Conservation (phyloP, 2,329 filamentous ascomycete genomes). For the Penicillium sp. region DNA sequence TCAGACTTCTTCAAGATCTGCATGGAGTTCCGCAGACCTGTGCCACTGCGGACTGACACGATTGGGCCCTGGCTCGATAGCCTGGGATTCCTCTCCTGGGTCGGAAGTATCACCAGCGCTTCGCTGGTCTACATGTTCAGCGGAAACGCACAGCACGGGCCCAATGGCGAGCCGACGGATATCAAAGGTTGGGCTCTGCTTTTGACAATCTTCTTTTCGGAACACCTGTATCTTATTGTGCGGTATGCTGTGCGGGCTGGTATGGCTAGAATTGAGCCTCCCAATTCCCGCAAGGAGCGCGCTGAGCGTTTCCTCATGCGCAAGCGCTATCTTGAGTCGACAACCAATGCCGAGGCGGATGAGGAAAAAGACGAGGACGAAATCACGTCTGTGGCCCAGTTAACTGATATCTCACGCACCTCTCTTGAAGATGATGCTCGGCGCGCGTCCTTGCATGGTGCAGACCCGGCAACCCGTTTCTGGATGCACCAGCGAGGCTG, state of each 20-base stretch:
- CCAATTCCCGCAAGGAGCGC: constrained; percentile 80
- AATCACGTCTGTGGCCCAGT: constrained; percentile 4
- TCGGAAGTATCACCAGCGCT: constrained; percentile 84
- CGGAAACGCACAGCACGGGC: constrained; percentile 55
- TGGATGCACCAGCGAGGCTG: constrained; percentile 49
- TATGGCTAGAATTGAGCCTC: constrained; percentile 78
- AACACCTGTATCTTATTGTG: constrained; percentile 83
- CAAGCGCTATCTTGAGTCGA: constrained; percentile 68
- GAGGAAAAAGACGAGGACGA: constrained; percentile 22
- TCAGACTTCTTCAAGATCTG: constrained; percentile 96
- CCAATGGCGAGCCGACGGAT: constrained; percentile 49
- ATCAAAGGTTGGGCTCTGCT: constrained; percentile 80
- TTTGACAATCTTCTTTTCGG: constrained; percentile 77
- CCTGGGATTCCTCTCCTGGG: constrained; percentile 86
- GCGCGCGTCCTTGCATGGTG: constrained; percentile 33
- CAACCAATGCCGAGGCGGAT: constrained; percentile 21
- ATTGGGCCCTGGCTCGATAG: constrained; percentile 94
- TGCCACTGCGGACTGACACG: constrained; percentile 84
- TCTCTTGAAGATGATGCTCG: constrained; percentile 47
- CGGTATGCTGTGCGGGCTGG: constrained; percentile 70
- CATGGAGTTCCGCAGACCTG: constrained; percentile 81
- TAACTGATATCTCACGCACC: constrained; percentile 35
- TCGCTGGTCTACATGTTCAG: constrained; percentile 89
- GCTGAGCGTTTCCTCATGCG: constrained; percentile 77
- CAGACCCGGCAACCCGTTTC: constrained; percentile 40